These are phyloP conservation scores for Crithidia acanthocephali DNA, from an alignment of 208 protist genomes.

Conservation along the genomic window DNA sequence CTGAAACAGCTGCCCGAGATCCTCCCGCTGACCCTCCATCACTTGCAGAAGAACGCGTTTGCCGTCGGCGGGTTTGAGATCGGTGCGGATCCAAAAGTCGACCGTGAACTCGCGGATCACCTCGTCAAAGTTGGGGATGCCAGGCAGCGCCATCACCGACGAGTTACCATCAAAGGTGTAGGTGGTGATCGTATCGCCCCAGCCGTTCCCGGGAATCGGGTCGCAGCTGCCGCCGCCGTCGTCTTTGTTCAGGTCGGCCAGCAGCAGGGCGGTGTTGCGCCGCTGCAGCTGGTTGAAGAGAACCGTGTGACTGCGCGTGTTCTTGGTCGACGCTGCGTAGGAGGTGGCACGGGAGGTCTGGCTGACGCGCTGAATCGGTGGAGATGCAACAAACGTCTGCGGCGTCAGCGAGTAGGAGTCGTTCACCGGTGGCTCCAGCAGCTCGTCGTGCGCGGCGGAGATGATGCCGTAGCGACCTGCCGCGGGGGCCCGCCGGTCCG, in stretches of 20 bases:
- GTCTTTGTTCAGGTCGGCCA: constrained; percentile 42
- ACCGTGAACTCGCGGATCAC: constrained; percentile 75
- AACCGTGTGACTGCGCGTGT: constrained; percentile 57
- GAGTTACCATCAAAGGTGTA: constrained; percentile 78
- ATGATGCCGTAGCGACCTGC: constrained; percentile 71
- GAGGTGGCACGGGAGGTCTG: constrained; percentile 17
- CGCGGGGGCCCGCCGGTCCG: constrained; percentile 26
- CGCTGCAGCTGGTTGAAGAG: constrained; percentile 55
- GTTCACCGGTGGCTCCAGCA: constrained; percentile 67
- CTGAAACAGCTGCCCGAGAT: constrained; percentile 84
- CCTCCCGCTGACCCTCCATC: constrained; percentile 79
- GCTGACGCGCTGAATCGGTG: constrained; percentile 33
- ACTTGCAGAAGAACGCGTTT: constrained; percentile 80
- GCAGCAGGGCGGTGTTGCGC: constrained; percentile 58
- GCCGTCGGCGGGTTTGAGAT: constrained; percentile 46
- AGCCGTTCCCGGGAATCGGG: constrained; percentile 82
- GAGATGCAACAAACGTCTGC: constrained; percentile 45
- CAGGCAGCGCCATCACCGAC: constrained; percentile 81
- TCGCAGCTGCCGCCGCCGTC: constrained; percentile 23
- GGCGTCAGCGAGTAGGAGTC: constrained; percentile 60
- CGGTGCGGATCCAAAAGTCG: constrained; percentile 89
- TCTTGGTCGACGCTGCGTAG: constrained; percentile 28
- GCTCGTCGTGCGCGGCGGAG: constrained; percentile 64
- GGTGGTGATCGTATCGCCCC: constrained; percentile 55
- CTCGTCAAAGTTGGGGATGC: constrained; percentile 87